These are phyloP conservation scores for Carex pumila DNA, from an alignment of 176 grass and related monocot species.

Conservation along the genomic window DNA sequence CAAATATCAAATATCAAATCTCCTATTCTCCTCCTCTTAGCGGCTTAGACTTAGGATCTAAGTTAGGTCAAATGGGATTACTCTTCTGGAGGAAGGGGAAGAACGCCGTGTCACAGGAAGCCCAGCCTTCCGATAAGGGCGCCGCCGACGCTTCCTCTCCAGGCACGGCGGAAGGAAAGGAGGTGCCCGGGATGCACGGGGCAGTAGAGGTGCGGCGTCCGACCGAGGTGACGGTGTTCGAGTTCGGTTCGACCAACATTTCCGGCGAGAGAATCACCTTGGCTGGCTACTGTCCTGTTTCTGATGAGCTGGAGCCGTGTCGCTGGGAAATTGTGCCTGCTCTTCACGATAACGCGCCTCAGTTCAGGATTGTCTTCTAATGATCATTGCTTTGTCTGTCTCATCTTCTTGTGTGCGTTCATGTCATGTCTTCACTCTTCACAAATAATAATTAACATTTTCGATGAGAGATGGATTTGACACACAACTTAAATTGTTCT, in stretches of 20 bases:
- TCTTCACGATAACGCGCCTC: slow-evolving; percentile 51
- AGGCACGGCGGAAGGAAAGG: not conserved
- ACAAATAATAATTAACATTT: not conserved
- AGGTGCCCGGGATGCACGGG: slow-evolving; percentile 43
- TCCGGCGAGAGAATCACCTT: slow-evolving; percentile 56
- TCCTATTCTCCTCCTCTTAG: too few species aligned
- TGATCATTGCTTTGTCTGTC: not conserved
- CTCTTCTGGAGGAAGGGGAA: slow-evolving; percentile 70
- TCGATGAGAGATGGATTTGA: not conserved
- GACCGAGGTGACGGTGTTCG: slow-evolving; percentile 77
- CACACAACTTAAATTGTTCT: not conserved
- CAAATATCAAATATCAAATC: slow-evolving; percentile 15
- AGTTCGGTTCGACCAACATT: slow-evolving; percentile 74
- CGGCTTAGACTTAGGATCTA: too few species aligned
- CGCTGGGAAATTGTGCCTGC: slow-evolving; percentile 76
- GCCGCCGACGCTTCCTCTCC: not conserved
- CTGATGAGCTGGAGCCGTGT: slow-evolving; percentile 84
- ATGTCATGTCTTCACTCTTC: too few species aligned
- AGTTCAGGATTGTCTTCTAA: slow-evolving; percentile 95
- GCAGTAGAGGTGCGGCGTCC: slow-evolving; percentile 65
- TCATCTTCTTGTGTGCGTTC: not conserved
- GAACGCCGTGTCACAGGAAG: not conserved
- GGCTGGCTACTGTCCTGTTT: slow-evolving; percentile 76
- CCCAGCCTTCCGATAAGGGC: slow-evolving; percentile 18
- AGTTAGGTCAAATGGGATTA: slow-evolving; percentile 47